Conservation (phyloP, 495 filamentous ascomycete genomes). For the Aspergillus baeticus region DNA sequence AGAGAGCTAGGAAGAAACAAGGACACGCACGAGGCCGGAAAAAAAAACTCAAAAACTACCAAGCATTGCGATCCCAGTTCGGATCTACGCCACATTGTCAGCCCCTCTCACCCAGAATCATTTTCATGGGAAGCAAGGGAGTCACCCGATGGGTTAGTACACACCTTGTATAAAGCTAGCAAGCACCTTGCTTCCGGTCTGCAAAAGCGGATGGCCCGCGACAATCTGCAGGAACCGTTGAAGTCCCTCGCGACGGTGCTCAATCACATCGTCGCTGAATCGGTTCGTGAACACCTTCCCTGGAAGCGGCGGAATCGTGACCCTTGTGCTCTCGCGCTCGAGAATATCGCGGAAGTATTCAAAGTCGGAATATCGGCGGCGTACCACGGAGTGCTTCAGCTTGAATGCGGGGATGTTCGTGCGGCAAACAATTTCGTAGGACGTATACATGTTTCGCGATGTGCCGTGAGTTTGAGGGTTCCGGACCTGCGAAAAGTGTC, state of each 20-base stretch:
- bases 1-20: neutral
- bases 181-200: slow-evolving; percentile 96
- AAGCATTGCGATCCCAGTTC: slow-evolving; percentile 39
- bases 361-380: slow-evolving; percentile 94
- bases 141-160: too few relatives aligned
- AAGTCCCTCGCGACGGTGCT: slow-evolving; percentile 86
- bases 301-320: slow-evolving; percentile 92
- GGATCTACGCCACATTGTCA: slow-evolving; percentile 27
- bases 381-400: slow-evolving; percentile 79
- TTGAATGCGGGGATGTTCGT: slow-evolving; percentile 99
- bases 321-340: slow-evolving; percentile 88
- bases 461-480: slow-evolving; percentile 95
- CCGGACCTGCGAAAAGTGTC: slow-evolving; percentile 62
- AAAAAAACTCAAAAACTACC: slow-evolving; percentile 17
- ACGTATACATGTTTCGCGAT: slow-evolving; percentile 95
- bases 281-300: slow-evolving; percentile 98
- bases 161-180: slow-evolving; percentile 93
- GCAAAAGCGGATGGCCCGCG: slow-evolving; percentile 90
- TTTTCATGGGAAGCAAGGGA: neutral
- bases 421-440: slow-evolving; percentile 94
- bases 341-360: slow-evolving; percentile 98
- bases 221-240: slow-evolving; percentile 98
- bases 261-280: slow-evolving; percentile 97
- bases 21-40: neutral
- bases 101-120: neutral